Conservation (phyloP, 202 grass and related monocot species). For the Alloteropsis angusta region DNA sequence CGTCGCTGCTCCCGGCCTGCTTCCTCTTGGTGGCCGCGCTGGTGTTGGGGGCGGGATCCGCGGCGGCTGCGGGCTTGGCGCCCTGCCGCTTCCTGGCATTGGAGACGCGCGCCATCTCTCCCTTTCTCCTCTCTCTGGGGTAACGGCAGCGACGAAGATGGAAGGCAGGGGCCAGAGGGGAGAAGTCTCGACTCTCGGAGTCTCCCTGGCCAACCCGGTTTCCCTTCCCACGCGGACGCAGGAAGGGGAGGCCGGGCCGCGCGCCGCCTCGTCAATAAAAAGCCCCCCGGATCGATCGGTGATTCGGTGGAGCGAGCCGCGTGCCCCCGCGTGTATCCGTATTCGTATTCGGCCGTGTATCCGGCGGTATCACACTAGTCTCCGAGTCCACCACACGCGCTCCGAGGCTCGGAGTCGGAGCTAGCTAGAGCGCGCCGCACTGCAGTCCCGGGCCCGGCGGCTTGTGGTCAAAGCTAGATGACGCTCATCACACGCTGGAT, state of each 20-base stretch:
- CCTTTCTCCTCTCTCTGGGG: not conserved
- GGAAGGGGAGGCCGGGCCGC: not conserved
- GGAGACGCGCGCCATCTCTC: slow-evolving; percentile 22
- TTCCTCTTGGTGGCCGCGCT: not conserved
- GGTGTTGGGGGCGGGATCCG: not conserved
- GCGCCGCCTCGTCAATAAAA: slow-evolving; percentile 1
- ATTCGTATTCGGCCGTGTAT: too few relatives aligned
- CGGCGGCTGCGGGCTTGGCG: not conserved
- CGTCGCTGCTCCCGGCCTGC: not conserved
- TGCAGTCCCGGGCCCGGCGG: too few relatives aligned
- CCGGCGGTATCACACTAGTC: too few relatives aligned
- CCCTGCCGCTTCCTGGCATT: slow-evolving; percentile 36
- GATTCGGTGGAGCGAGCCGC: too few relatives aligned
- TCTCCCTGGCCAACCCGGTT: not conserved
- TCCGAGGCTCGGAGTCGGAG: too few relatives aligned
- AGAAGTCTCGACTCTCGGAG: too few relatives aligned
- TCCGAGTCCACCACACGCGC: too few relatives aligned
- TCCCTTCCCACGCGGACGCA: not conserved
- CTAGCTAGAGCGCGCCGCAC: too few relatives aligned
- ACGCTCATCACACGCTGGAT: too few relatives aligned
- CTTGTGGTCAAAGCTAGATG: too few relatives aligned
- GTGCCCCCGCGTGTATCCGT: not conserved
- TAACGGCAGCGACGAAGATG: not conserved
- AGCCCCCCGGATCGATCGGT: not conserved
- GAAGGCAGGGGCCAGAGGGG: not conserved